Evolutionary conservation across 805 yeast genomes (phyloP), one percentile per base, ranked within the genome.

Genomic region (Candida pseudoglaebosa): DNA sequence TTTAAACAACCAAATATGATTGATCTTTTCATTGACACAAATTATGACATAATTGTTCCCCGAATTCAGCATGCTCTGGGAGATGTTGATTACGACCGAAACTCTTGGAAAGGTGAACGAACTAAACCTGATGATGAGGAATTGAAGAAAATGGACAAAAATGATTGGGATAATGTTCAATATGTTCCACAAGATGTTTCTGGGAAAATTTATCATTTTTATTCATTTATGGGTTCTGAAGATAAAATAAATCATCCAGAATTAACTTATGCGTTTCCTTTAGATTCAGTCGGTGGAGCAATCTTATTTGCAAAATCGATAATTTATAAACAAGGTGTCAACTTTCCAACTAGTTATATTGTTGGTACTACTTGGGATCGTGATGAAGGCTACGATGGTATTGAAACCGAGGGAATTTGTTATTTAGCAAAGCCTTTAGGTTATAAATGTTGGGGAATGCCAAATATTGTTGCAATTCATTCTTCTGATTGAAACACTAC

Each of bases 271-370:
- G 4, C 45, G 0, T 54, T 59, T 3, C 48, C 49, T 21, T 42
- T 73, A 15, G 76, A 71, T 42, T 69, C 76, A 4, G 78, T 73
- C 8, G 78, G 78, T 1, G 77, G 77, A 9, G 77, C 75, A 2
- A 59, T 72, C 2, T 55, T 73, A n/a, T 73, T 68, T 43, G 59
- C 62, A 7, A 70, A 69, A 41, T 57, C 70, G 9, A 52, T 60
- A 10, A 52, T 73, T 3, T 70, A 62, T 48, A 64, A 64, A 41
- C 74, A 68, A 38, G 77, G 78, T 21, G 56, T 64, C 4, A 51
- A 58, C 20, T 71, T 71, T 47, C 74, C 77, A 3, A 62, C 75
- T 0, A 59, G 54, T 32, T 70, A 71, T 40, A 52, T 62, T 1
- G 57, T 73, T 12, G 78, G 77, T 1, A 62, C 72, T 0, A 57